phyloP scores from a whole-genome alignment of 2,329 filamentous ascomycete species.

The Aspergillus melleus region DNA sequence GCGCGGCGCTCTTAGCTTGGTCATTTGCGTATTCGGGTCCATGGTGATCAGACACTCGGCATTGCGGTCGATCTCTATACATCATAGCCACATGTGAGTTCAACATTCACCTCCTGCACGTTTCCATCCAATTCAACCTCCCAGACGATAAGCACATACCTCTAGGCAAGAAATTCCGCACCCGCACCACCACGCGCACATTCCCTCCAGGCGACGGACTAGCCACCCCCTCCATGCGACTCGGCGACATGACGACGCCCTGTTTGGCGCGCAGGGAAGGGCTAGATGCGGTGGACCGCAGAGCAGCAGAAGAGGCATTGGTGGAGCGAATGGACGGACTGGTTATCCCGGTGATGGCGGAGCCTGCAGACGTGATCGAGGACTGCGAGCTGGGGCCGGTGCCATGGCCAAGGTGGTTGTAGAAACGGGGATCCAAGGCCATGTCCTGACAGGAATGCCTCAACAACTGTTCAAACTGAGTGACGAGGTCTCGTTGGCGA shows the following conservation, averaged over 20 bases:
- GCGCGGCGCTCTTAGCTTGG: conserved; percentile 72
- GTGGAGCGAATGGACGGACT: conserved; percentile 38
- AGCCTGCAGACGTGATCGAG: conserved; percentile 33
- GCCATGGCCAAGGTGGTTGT: conserved; percentile 32
- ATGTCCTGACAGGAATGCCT: conserved; percentile 38
- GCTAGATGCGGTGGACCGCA: conserved; percentile 69
- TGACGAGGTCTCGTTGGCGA: conserved; percentile 42
- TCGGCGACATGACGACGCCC: conserved; percentile 58
- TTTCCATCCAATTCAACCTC: neutral
- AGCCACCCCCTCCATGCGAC: conserved; percentile 44
- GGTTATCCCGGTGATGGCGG: conserved; percentile 37
- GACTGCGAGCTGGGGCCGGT: conserved; percentile 36
- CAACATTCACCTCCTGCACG: neutral
- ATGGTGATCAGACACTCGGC: conserved; percentile 87
- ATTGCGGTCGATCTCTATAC: conserved; percentile 73
- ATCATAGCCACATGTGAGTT: neutral
- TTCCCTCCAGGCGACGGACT: conserved; percentile 67
- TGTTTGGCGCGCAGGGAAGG: conserved; percentile 75
- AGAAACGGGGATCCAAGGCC: conserved; percentile 44
- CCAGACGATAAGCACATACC: conserved; percentile 53
- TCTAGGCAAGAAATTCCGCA: conserved; percentile 75
- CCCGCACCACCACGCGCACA: conserved; percentile 78
- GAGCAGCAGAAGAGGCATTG: conserved; percentile 35
- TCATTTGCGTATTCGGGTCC: conserved; percentile 83
- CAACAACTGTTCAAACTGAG: conserved; percentile 42